Evolutionary conservation across 2,329 filamentous ascomycete genomes (phyloP).

Genomic region (Albifimbria verrucaria): DNA sequence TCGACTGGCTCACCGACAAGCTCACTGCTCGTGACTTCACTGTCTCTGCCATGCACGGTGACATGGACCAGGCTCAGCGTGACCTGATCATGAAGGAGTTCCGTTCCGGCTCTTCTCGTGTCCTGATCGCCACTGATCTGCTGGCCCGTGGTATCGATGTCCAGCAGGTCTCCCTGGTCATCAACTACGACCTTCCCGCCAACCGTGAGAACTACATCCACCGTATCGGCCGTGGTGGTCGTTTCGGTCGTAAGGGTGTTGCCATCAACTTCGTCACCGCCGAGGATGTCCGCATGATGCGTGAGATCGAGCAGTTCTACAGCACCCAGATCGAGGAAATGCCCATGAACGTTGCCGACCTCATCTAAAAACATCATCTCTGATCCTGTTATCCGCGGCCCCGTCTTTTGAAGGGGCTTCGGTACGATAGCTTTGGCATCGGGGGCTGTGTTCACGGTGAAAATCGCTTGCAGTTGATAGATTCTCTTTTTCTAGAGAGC

Average conservation of each 20-base stretch:
- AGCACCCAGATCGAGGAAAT: slow-evolving; percentile 99
- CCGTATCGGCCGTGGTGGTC: slow-evolving; percentile 98
- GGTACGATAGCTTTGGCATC: slow-evolving; percentile 18
- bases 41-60: slow-evolving; percentile 99
- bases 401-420: slow-evolving; percentile 15
- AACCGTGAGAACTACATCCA: slow-evolving; percentile 99
- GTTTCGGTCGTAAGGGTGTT: slow-evolving; percentile 99
- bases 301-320: slow-evolving; percentile 99
- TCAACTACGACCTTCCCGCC: slow-evolving; percentile 99
- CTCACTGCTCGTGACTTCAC: slow-evolving; percentile 98
- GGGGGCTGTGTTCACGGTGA: slow-evolving; percentile 27
- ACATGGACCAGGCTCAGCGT: slow-evolving; percentile 98
- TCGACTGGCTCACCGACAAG: slow-evolving; percentile 99
- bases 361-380: slow-evolving; percentile 55
- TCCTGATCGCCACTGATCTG: slow-evolving; percentile 96
- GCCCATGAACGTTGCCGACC: slow-evolving; percentile 88
- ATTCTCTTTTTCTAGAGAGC: slow-evolving; percentile 36
- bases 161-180: slow-evolving; percentile 98
- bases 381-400: slow-evolving; percentile 20
- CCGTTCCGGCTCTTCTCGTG: slow-evolving; percentile 96
- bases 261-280: slow-evolving; percentile 99
- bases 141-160: slow-evolving; percentile 99
- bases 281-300: slow-evolving; percentile 99
- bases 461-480: slow-evolving; percentile 33
- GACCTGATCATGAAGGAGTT: slow-evolving; percentile 99